Conservation (phyloP, 305 asterid species). For the Caryopteris hybrid region DNA sequence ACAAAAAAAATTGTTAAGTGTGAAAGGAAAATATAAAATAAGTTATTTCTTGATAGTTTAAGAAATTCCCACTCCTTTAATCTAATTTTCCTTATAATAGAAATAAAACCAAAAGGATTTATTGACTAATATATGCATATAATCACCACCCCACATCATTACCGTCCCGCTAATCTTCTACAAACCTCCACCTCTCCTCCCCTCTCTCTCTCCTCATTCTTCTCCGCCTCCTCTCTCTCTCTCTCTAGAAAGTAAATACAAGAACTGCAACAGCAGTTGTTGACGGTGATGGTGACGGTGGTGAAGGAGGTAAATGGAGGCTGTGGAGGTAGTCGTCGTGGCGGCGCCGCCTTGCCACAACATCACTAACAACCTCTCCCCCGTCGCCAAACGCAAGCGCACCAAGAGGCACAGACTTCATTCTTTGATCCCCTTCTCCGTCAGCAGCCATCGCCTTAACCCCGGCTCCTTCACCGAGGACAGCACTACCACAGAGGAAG, state of each 20-base stretch:
- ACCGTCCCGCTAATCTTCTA: slow-evolving; percentile 21
- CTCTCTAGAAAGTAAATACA: background rate
- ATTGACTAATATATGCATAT: slow-evolving; percentile 23
- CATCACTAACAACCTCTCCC: slow-evolving; percentile 34
- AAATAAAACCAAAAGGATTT: background rate
- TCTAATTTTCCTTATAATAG: slow-evolving; percentile 5
- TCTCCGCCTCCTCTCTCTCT: slow-evolving; percentile 11
- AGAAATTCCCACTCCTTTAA: no score
- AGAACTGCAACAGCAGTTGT: background rate
- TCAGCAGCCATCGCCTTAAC: slow-evolving; percentile 7
- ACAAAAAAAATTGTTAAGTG: no score
- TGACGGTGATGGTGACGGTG: slow-evolving; percentile 38
- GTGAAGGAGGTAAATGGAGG: slow-evolving; percentile 44
- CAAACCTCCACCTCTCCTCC: slow-evolving; percentile 27
- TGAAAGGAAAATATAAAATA: no score
- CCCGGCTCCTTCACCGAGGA: slow-evolving; percentile 22
- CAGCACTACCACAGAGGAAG: slow-evolving; percentile 61
- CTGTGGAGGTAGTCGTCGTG: no score
- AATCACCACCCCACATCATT: slow-evolving; percentile 37
- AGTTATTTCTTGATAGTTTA: no score
- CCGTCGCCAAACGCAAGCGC: slow-evolving; percentile 65
- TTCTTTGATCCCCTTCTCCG: slow-evolving; percentile 55
- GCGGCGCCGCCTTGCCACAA: slow-evolving; percentile 26
- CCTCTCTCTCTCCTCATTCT: slow-evolving; percentile 10
- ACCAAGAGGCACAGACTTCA: slow-evolving; percentile 56